Base-by-base conservation (phyloP, 2,329 filamentous ascomycete genomes). In the Thermochaetoides dissita region DNA sequence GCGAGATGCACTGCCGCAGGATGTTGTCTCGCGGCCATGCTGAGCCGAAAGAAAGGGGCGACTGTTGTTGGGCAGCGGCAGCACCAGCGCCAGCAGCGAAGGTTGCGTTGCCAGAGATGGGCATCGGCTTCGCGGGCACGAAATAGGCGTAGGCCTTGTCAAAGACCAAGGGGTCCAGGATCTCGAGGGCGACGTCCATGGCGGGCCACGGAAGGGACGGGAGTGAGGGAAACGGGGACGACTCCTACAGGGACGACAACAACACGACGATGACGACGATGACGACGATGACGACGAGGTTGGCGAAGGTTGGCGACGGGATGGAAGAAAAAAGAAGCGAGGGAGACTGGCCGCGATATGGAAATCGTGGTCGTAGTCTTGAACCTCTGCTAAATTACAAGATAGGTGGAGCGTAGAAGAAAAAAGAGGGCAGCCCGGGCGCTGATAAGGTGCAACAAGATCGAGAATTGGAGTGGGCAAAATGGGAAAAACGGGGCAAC, bases 121-220 rank as follows among this genome's bases (percentile, higher is more conserved):
- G 30, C 9, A 34, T n/a, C 17, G 40, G 29, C 8, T 30, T 37
- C 11, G 50, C 50, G 29, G 63, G 63, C 36, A 63, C 51, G 34
- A 59, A 51, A 46, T 60, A 61, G 48, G 62, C 59, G 45, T 65
- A 66, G 32, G 56, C 57, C 52, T 59, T 57, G 50, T 66, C 63
- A 42, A 64, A 53, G 42, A 65, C 50, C 40, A 65, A 52, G 33
- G 60, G 61, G 52, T 66, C 63, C 46, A 63, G 56, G 35, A 65
- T 39, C 40, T 66, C 63, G 43, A 66, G 61, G 11, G 59, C 56
- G 39, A 54, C 51, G 45, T 66, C 63, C 63, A 66, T 66, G 38
- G 36, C 35, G 36, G 3, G 31, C 3, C 5, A 24, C 17, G 17
- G 17, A 24, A 24, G 17, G 17, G 17, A 24, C 17, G 17, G 17